These are phyloP conservation scores for Mychonastes homosphaera DNA, from an alignment of 139 green algal genomes.

Conservation along the genomic window DNA sequence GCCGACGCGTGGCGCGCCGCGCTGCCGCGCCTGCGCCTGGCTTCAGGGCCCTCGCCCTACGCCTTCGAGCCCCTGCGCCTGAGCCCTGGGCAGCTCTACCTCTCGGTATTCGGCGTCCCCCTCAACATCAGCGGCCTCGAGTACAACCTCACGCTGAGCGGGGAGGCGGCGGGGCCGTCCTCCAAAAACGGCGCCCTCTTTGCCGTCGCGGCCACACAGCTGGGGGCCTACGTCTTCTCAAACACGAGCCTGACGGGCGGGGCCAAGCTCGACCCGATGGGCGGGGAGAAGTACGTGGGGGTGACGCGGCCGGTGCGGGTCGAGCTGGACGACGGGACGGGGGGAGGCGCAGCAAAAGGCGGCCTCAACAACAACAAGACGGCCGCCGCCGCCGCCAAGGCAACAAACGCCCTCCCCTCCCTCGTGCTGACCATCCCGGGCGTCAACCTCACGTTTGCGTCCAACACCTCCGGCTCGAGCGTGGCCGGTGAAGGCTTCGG, in stretches of 20 bases:
- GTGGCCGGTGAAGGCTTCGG: background rate
- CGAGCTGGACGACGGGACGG: too few relatives aligned
- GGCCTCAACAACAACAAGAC: too few relatives aligned
- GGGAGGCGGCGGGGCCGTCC: background rate
- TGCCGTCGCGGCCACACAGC: background rate
- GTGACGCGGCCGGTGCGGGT: too few relatives aligned
- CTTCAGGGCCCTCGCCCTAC: conserved; percentile 8
- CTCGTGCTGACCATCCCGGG: conserved; percentile 4
- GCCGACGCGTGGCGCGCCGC: conserved; percentile 1
- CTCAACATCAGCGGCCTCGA: conserved; percentile 15
- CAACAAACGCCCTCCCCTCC: too few relatives aligned
- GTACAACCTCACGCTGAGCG: conserved; percentile 9
- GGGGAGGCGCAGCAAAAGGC: too few relatives aligned
- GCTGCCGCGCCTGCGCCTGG: background rate
- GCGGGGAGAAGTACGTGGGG: too few relatives aligned
- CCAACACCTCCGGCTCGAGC: background rate
- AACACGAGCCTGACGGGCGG: conserved; percentile 15
- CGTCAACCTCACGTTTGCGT: conserved; percentile 5
- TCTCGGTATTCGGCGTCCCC: conserved; percentile 8
- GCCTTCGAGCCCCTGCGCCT: conserved; percentile 4
- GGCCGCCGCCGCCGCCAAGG: too few relatives aligned
- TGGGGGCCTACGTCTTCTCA: conserved; percentile 6
- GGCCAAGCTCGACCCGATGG: conserved; percentile 1
- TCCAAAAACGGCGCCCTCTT: background rate
- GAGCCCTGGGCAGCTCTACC: conserved; percentile 2